Evolutionary conservation across 2,329 filamentous ascomycete genomes (phyloP), one percentile per base, ranked within the genome.

Genomic region (Curvularia sp.): DNA sequence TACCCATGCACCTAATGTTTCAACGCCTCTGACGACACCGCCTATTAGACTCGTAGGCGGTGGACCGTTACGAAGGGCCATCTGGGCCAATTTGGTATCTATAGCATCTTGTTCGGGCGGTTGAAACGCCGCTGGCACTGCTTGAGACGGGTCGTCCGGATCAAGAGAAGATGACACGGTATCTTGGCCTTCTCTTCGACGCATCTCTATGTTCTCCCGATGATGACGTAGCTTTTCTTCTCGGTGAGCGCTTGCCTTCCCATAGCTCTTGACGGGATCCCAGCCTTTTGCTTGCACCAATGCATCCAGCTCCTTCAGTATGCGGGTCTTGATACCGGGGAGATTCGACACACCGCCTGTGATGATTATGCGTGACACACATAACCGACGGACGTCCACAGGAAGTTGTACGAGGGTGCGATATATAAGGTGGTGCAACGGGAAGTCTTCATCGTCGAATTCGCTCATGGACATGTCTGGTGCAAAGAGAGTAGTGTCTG

Each of bases 341-440:
- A 97, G 87, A 25, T 85, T 85, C 5, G 92, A 87, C 47, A 90
- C 90, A 2, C 92, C 92, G 30, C 95, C 95, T 0, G 89, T 89
- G 70, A 99, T 90, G 15, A 97, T 82, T 45, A 98, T 90, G 38
- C 94, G 90, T 1, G 93, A 88, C 87, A 97, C 95, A 76, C 94
- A 97, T 4, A 89, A 79, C 1, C 90, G 89, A 23, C 95, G 87
- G 3, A 93, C 87, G 75, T 99, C 95, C 3, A 94, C 80, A 0
- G 93, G 91, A 1, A 97, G 81, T 7, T 86, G 83, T 1, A 96
- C 81, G 1, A 99, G 83, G 36, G 88, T 85, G 52, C 86, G 85
- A 77, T 96, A 96, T 2, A 96, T 81, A 8, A 98, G 83, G 12
- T 88, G 74, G 50, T 91, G 91, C 1, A 98, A 71, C 0, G 94